Evolutionary conservation across 2,329 filamentous ascomycete species (phyloP), one percentile per base, ranked within the genome.

Genomic region (Geoglossum cookeanum): DNA sequence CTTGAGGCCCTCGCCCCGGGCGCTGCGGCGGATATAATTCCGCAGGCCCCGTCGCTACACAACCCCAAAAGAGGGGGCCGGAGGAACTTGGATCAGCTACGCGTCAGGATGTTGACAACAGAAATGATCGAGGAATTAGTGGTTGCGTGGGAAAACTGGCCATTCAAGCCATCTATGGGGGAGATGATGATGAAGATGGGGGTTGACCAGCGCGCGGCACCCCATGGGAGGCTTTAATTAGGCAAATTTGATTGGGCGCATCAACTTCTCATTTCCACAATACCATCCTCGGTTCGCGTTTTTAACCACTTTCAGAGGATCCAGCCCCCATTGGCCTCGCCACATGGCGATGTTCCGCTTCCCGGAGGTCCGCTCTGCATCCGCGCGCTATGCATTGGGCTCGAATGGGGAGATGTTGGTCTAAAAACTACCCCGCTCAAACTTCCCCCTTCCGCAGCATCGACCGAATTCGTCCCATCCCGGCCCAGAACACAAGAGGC

Each of bases 91-190:
- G 64, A 61, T 6, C 62, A 64, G 9, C 58, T 68, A 13, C 65
- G 66, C 17, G 37, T 67, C 0, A 67, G 69, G 1, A 57, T 57
- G 8, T 57, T 73, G 1, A 65, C 68, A 0, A 48, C 61, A 3
- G 57, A 59, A 1, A 65, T 67, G 3, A 33, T 71, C 15, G 66
- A 68, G 65, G 68, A 69, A 37, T 61, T 72, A 30, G 61, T 65
- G 5, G 17, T 69, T 11, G 68, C 70, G 56, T 73, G 70, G 58
- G 62, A 69, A 29, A 62, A 64, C 6, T 63, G 64, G 56, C 62
- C 66, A 3, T 57, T 61, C 11, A 64, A 64, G 51, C 58, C 64
- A 15, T 13, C 11, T 8, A 55, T 13, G 32, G 52, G 5, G 9
- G 56, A 58, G n/a, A 27, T 55, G n/a, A 22, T 45, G 42, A 17